phyloP scores from a whole-genome alignment of 1,284 basidiomycete species.

The Pseudozyma sp. region DNA sequence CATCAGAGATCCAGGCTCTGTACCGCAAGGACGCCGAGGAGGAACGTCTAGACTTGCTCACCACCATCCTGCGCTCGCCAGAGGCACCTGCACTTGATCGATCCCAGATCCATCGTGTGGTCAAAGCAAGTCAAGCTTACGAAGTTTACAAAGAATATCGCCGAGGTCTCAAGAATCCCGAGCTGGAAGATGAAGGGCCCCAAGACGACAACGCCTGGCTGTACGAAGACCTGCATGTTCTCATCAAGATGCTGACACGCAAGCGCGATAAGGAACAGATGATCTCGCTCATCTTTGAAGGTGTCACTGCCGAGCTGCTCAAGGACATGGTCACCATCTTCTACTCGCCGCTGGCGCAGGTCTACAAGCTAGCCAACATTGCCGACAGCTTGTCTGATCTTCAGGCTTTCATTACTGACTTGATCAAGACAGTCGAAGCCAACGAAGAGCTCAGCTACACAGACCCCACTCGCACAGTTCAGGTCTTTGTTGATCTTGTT shows the following conservation, averaged over 20 bases:
- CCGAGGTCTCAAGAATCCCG: slow-evolving; percentile 52
- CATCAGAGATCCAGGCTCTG: slow-evolving; percentile 83
- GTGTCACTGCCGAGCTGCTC: slow-evolving; percentile 90
- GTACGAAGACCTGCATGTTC: slow-evolving; percentile 67
- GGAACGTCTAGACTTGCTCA: slow-evolving; percentile 83
- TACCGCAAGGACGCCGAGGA: slow-evolving; percentile 70
- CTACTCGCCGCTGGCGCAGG: slow-evolving; percentile 96
- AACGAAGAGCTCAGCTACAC: slow-evolving; percentile 87
- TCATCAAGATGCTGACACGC: slow-evolving; percentile 69
- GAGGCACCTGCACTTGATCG: slow-evolving; percentile 75
- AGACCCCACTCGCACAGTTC: slow-evolving; percentile 87
- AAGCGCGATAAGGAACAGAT: slow-evolving; percentile 91
- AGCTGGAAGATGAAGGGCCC: slow-evolving; percentile 74
- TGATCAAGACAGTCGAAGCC: slow-evolving; percentile 92
- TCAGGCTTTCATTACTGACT: slow-evolving; percentile 93
- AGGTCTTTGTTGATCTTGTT: slow-evolving; percentile 92
- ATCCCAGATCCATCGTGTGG: slow-evolving; percentile 61
- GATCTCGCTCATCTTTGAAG: slow-evolving; percentile 94
- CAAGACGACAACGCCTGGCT: slow-evolving; percentile 67
- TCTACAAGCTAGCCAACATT: slow-evolving; percentile 97
- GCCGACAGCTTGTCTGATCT: slow-evolving; percentile 91
- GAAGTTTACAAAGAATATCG: slow-evolving; percentile 64
- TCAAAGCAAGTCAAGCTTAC: slow-evolving; percentile 62
- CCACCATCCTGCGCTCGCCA: slow-evolving; percentile 82
- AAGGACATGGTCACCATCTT: slow-evolving; percentile 99